Conservation (phyloP, 305 asterid genomes). For the Solanum hybrid region DNA sequence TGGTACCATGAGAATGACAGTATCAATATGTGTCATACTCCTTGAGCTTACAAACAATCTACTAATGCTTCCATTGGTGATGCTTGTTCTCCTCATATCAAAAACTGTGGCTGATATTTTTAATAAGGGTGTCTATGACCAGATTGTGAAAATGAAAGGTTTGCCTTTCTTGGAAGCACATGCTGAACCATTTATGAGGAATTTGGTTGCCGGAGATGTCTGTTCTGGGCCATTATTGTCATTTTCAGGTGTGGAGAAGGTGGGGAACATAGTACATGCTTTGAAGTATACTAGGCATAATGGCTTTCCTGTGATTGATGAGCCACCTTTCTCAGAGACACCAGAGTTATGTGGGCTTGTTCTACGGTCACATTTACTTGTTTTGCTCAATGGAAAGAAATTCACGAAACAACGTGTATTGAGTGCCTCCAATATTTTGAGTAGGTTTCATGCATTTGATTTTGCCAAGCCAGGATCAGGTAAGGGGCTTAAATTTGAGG, state of each 20-base stretch:
- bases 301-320: slow-evolving; percentile 88
- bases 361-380: slow-evolving; percentile 78
- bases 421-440: slow-evolving; percentile 39
- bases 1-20: slow-evolving; percentile 98
- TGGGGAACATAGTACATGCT: slow-evolving; percentile 57
- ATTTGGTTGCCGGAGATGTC: slow-evolving; percentile 74
- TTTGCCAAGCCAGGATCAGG: slow-evolving; percentile 91
- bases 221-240: slow-evolving; percentile 86
- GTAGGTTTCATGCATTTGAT: slow-evolving; percentile 55
- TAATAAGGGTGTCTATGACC: slow-evolving; percentile 86
- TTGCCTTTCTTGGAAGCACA: slow-evolving; percentile 94
- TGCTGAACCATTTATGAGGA: slow-evolving; percentile 90
- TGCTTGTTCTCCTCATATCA: slow-evolving; percentile 90
- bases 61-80: slow-evolving; percentile 77
- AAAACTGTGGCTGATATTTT: slow-evolving; percentile 85
- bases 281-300: slow-evolving; percentile 57
- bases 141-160: slow-evolving; percentile 87
- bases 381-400: slow-evolving; percentile 55
- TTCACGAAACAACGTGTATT: slow-evolving; percentile 43
- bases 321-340: slow-evolving; percentile 70
- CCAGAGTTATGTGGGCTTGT: slow-evolving; percentile 78
- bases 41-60: slow-evolving; percentile 79
- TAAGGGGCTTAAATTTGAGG: slow-evolving; percentile 77
- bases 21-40: slow-evolving; percentile 83
- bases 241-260: slow-evolving; percentile 76